Base-by-base conservation (phyloP, 371 early-diverging fungal genomes). In the Haplosporangium sp. region DNA sequence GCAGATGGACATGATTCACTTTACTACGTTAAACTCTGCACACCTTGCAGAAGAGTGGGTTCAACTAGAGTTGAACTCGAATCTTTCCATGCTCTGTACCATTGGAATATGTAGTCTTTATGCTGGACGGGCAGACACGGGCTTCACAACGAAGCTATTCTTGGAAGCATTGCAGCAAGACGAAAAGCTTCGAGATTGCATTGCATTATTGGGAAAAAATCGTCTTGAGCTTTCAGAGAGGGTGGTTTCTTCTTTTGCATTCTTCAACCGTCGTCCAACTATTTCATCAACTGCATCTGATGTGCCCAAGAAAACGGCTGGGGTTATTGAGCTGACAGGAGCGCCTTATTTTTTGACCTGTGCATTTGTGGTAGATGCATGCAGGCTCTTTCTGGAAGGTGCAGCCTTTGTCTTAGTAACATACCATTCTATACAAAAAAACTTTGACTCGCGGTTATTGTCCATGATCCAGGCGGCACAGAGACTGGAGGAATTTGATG, bases 381-480 rank as follows among this genome's bases (percentile, higher is more conserved):
- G 72, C 62, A 71, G 45, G 48, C 17, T 65, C 34, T 65, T 71
- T n/a, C 45, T 71, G 5, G 72, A 71, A 15, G 72, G 65, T 15
- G 35, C 66, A 2, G 72, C 72, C 2, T 71, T 71, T 55, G 65
- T 71, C 44, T 53, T 71, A 17, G 40, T 71, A 9, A 34, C 52
- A 19, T 65, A 65, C 20, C 65, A 55, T 17, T 27, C 39, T 13
- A 71, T 71, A 27, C 53, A 71, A 9, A 19, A 60, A 0, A 61
- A 61, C 13, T 34, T 19, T 9, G 72, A 71, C 39, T 4, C 61
- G 37, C n/a, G 61, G 6, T 19, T 71, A 53, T 55, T 61, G 61
- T 42, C 53, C 45, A 71, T 71, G 72, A 45, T 65, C 39, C 72
- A 71, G 42, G 72, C 65, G 7, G 72, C 72, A n/a, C 72, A 71